Base-by-base conservation (phyloP, 495 filamentous ascomycete genomes). In the Extremus antarcticus region DNA sequence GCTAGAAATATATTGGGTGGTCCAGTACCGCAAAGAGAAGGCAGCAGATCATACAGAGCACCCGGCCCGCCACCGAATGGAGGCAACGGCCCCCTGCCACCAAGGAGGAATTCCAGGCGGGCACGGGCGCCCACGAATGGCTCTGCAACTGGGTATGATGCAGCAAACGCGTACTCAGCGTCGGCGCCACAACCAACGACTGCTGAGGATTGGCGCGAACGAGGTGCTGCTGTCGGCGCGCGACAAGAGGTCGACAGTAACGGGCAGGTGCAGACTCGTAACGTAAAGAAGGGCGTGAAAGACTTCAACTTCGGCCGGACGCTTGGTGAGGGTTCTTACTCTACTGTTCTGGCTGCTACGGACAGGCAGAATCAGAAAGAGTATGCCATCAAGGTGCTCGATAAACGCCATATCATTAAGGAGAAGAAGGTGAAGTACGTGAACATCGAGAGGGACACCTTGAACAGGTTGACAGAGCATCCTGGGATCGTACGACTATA, bases 401-500 rank as follows among this genome's bases (percentile, higher is more conserved):
- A 97, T 71, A 99, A 99, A 73, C 83, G 89, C 59, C 94, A 99
- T 70, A 99, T 99, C 63, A 97, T 99, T 76, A 97, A 96, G 73
- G 94, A 99, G 72, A 95, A 91, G 70, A 99, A 99, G 76, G 94
- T 99, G 60, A 99, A 99, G 74, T 99, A 99, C 67, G 94, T 99
- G 66, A 96, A 96, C 69, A 97, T 99, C 60, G 94, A 99, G 72
- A 96, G 95, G 73, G 90, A 99, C 70, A 95, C 94, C 10, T 76
- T 99, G 32, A 99, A 99, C 65, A 83, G 90, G 55, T 73, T 99
- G 50, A 95, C 89, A 16, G 92, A 97, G 49, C 94, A 99, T 64
- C 94, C 94, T 9, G 94, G 94, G 11, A 89, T 99, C 60, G 90
- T 99, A 50, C 85, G 94, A 53, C 78, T 99, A 39, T 99, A 96